A percentile compares a stretch with the other conserved stretches of the same genome.
Evolutionary conservation across 495 filamentous ascomycete genomes (phyloP).

Genomic region (Platismatia glauca): DNA sequence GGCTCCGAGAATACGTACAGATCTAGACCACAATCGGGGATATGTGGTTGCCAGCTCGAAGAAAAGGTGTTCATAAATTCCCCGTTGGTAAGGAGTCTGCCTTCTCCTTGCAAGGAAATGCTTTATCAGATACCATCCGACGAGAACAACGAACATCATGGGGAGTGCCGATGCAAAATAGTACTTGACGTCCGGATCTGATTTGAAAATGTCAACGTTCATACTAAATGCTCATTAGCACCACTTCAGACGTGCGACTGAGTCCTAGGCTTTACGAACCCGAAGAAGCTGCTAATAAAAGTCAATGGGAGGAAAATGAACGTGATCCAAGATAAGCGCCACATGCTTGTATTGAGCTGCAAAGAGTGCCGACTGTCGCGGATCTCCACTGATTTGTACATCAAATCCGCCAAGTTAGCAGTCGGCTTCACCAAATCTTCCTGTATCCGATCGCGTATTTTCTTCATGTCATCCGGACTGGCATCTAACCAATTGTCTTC

Average conservation of each 20-base stretch:
- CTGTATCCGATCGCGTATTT: slow-evolving; percentile 15
- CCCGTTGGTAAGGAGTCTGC: slow-evolving; percentile 40
- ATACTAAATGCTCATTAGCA: slow-evolving; percentile 35
- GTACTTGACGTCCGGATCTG: slow-evolving; percentile 40
- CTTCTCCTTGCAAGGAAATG: slow-evolving; percentile 36
- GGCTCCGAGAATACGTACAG: too few species aligned
- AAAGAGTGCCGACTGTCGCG: slow-evolving; percentile 43
- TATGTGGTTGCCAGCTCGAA: slow-evolving; percentile 36
- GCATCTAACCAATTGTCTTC: slow-evolving; percentile 24
- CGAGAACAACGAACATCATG: slow-evolving; percentile 37
- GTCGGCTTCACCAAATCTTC: slow-evolving; percentile 20
- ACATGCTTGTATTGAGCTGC: slow-evolving; percentile 38
- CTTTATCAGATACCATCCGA: slow-evolving; percentile 42
- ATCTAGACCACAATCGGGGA: slow-evolving; percentile 41
- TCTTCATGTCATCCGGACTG: slow-evolving; percentile 21
- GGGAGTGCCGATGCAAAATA: slow-evolving; percentile 41
- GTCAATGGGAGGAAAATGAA: slow-evolving; percentile 48
- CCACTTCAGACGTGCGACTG: background rate
- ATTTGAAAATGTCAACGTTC: slow-evolving; percentile 29
- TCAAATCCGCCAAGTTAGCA: slow-evolving; percentile 31
- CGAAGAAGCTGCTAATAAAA: slow-evolving; percentile 39
- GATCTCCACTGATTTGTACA: slow-evolving; percentile 49
- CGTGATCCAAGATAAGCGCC: slow-evolving; percentile 38
- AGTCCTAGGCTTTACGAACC: background rate
- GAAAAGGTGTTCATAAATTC: slow-evolving; percentile 43